Conservation (phyloP, 78 protist genomes). For the Dictyostelium capitatum region DNA sequence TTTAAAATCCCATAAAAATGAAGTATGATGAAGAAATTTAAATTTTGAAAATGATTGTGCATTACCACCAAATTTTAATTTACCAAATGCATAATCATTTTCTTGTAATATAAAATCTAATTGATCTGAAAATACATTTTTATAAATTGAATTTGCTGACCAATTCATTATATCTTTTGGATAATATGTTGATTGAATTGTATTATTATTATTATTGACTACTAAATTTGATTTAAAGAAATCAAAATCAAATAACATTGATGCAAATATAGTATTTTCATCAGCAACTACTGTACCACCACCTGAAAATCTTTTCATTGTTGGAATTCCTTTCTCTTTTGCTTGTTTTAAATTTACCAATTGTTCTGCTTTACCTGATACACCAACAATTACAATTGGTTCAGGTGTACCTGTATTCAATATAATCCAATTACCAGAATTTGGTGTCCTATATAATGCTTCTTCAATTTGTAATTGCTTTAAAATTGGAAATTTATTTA, state of each 20-base stretch:
- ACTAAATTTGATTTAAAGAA: neutral
- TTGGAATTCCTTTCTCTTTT: neutral
- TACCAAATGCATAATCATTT: slow-evolving; percentile 61
- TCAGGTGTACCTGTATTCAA: slow-evolving; percentile 61
- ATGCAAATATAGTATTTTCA: slow-evolving; percentile 32
- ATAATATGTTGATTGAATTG: neutral
- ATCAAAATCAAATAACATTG: slow-evolving; percentile 33
- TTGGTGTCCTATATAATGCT: slow-evolving; percentile 35
- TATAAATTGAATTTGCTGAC: slow-evolving; percentile 28
- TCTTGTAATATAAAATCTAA: slow-evolving; percentile 35
- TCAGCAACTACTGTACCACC: slow-evolving; percentile 76
- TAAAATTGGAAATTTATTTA: slow-evolving; percentile 33
- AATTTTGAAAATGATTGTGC: slow-evolving; percentile 52
- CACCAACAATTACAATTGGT: slow-evolving; percentile 55
- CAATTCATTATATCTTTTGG: slow-evolving; percentile 76
- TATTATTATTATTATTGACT: neutral
- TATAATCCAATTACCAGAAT: slow-evolving; percentile 66
- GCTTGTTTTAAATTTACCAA: slow-evolving; percentile 37
- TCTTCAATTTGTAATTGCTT: slow-evolving; percentile 67
- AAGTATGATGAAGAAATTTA: slow-evolving; percentile 59
- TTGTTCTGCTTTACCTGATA: slow-evolving; percentile 49
- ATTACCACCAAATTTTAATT: slow-evolving; percentile 68
- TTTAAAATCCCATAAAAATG: slow-evolving; percentile 48
- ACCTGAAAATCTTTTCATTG: slow-evolving; percentile 54
- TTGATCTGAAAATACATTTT: slow-evolving; percentile 19